Percentiles rank a stretch among this genome's conserved stretches.
Evolutionary conservation across 129 eudicot species (phyloP).

Genomic region (Flaveria robusta): DNA sequence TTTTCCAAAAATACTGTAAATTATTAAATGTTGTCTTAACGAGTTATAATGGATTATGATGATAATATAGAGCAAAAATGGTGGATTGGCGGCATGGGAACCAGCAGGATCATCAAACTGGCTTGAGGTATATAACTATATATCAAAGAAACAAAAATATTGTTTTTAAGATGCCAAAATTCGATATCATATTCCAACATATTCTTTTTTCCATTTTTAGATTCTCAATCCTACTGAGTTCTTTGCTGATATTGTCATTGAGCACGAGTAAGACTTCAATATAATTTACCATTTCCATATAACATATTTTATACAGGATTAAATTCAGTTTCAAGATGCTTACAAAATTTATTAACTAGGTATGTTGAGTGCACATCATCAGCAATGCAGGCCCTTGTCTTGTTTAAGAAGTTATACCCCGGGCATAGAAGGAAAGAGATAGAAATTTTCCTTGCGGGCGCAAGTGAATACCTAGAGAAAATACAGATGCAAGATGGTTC

Average conservation of each 20-base stretch:
- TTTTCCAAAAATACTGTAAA: neutral
- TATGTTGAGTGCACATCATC: slow-evolving; percentile 92
- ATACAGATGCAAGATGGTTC: slow-evolving; percentile 85
- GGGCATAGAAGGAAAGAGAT: slow-evolving; percentile 68
- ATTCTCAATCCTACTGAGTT: slow-evolving; percentile 88
- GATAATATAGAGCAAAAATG: slow-evolving; percentile 77
- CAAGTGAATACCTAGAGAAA: slow-evolving; percentile 58
- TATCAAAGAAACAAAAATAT: neutral
- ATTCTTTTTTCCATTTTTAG: slow-evolving; percentile 42
- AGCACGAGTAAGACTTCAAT: slow-evolving; percentile 58
- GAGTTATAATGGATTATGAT: slow-evolving; percentile 9
- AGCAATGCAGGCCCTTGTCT: slow-evolving; percentile 67
- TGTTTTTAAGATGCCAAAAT: neutral
- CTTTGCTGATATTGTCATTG: slow-evolving; percentile 79
- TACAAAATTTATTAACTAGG: slow-evolving; percentile 40
- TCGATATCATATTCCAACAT: neutral
- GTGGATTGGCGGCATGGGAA: slow-evolving; percentile 94
- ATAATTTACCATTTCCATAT: neutral
- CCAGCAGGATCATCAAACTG: slow-evolving; percentile 75
- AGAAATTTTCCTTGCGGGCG: slow-evolving; percentile 51
- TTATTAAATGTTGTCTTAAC: slow-evolving; percentile 6
- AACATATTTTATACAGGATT: neutral
- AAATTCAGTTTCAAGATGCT: slow-evolving; percentile 8
- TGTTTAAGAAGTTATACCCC: slow-evolving; percentile 74
- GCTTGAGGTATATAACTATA: slow-evolving; percentile 74